Base-by-base conservation (phyloP, 371 early-diverging fungal species). In the Lichtheimia corymbifera region DNA sequence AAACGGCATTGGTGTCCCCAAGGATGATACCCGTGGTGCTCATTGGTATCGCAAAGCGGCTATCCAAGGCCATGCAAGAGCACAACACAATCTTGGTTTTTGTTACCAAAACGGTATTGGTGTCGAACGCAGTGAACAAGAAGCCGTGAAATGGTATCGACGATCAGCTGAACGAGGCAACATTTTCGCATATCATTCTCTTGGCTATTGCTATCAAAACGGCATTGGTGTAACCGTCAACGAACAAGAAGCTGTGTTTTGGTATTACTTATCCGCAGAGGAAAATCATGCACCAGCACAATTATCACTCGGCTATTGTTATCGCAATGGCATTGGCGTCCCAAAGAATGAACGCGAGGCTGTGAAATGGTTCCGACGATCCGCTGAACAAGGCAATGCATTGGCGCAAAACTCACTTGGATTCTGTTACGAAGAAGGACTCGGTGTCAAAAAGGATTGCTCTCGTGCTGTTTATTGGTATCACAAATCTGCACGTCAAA, bases 191-290 rank as follows among this genome's bases (percentile, higher is more conserved):
- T 84, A 85, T 53, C 92, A 93, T 53, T 91, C 91, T 5, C 79
- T 96, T 30, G 97, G 95, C 7, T 94, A 90, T 65, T 96, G 96
- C 67, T 95, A 89, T 67, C 93, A 92, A 52, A 92, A 96, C 64
- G 96, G 95, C 6, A 81, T 91, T 50, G 94, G 94, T 13, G 87
- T 92, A 7, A 72, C 65, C n/a, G 79, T 77, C 27, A 77, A 92
- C 69, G 76, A 85, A 55, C 71, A 75, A 47, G 74, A 80, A 62
- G 91, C 92, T 1, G 83, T 91, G 5, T 83, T 86, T 63, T 83
- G 76, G 83, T 92, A 89, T 69, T 87, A 84, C 55, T 57, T 75
- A 42, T 74, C 80, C 4, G 87, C 91, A 3, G 87, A 80, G 57
- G 79, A 79, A 59, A 76, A 79, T 68, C 70, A 90, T 72, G 82